phyloP scores from a whole-genome alignment of 306 rosid species.

The Leucaena leucocephala region DNA sequence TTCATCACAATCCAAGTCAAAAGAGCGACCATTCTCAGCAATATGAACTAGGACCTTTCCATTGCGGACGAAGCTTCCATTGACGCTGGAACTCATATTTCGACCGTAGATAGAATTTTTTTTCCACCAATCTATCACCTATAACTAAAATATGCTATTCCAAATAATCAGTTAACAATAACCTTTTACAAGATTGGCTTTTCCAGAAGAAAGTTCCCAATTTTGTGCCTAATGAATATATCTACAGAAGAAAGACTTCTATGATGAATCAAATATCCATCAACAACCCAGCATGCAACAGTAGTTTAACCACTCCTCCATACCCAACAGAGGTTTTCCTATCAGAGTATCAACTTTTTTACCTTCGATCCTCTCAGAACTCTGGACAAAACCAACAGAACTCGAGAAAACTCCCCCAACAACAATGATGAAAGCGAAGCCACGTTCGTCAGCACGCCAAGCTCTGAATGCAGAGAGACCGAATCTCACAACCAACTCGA shows the following conservation, averaged over 20 bases:
- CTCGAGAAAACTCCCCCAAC: conserved; percentile 22
- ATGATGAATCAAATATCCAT: conserved; percentile 21
- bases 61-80: conserved; percentile 47
- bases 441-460: conserved; percentile 31
- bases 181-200: conserved; percentile 23
- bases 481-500: conserved; percentile 19
- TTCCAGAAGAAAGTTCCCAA: conserved; percentile 4
- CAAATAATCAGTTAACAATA: conserved; percentile 22
- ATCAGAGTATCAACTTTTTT: conserved; percentile 20
- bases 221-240: conserved; percentile 33
- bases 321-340: conserved; percentile 22
- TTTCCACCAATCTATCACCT: conserved; percentile 5
- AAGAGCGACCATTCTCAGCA: conserved; percentile 90
- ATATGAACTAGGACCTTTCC: conserved; percentile 78
- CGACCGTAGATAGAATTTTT: conserved; percentile 14
- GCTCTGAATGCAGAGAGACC: conserved; percentile 22
- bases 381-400: conserved; percentile 20
- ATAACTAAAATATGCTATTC: conserved; percentile 33
- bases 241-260: conserved; percentile 18
- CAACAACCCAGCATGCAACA: no score
- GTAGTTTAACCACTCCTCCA: no score
- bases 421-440: conserved; percentile 12
- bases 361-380: conserved; percentile 21
- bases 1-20: conserved; percentile 72
- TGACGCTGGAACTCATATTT: conserved; percentile 70